phyloP scores from a whole-genome alignment of 2,329 filamentous ascomycete species.

The Fusarium tanahbumbuense region DNA sequence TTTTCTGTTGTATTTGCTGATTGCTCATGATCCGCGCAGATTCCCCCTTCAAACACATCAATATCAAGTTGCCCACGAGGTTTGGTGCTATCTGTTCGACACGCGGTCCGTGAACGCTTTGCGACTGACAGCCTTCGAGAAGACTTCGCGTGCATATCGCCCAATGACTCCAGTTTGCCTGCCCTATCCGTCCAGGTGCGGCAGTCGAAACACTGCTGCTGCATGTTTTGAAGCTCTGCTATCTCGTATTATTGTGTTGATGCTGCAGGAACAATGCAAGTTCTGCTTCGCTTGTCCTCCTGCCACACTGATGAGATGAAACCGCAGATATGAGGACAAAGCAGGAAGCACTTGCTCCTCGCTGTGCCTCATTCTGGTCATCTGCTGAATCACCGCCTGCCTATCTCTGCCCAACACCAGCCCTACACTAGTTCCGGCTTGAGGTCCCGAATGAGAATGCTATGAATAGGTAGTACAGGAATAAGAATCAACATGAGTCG shows the following conservation, averaged over 20 bases:
- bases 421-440: slow-evolving; percentile 7
- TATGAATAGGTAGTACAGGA: slow-evolving; percentile 36
- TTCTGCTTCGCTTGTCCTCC: slow-evolving; percentile 5
- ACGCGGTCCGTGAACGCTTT: slow-evolving; percentile 28
- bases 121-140: slow-evolving; percentile 41
- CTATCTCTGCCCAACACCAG: slow-evolving; percentile 4
- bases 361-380: background rate
- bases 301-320: background rate
- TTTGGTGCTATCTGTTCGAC: slow-evolving; percentile 30
- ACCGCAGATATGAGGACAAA: background rate
- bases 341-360: background rate
- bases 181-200: slow-evolving; percentile 16
- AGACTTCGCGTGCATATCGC: slow-evolving; percentile 36
- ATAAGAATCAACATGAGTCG: slow-evolving; percentile 32
- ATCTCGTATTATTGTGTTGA: slow-evolving; percentile 11
- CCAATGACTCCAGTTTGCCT: slow-evolving; percentile 34
- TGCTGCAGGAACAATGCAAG: slow-evolving; percentile 20
- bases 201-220: slow-evolving; percentile 17
- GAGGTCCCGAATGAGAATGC: slow-evolving; percentile 19
- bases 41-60: slow-evolving; percentile 33
- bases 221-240: slow-evolving; percentile 15
- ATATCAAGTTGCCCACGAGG: slow-evolving; percentile 12
- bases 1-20: slow-evolving; percentile 37
- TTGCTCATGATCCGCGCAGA: slow-evolving; percentile 39
- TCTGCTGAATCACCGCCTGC: background rate